Evolutionary conservation across 208 protist species (phyloP).

Genomic region (Trypanosoma boissoni): DNA sequence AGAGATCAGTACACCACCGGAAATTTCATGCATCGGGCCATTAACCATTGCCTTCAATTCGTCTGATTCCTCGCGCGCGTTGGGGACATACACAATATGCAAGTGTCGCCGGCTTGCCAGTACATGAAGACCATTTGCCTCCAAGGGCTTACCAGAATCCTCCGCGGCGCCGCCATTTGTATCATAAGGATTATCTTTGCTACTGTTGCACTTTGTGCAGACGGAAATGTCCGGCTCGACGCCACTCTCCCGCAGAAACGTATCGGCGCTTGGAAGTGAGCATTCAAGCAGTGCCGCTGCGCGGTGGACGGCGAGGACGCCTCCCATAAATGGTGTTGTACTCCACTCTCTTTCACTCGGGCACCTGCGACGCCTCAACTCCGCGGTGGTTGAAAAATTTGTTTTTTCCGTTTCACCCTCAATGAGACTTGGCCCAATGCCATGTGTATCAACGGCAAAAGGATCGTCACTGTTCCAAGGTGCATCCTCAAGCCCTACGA

Average conservation of each 20-base stretch:
- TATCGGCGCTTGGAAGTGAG: slow-evolving; percentile 5
- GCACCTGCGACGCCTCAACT: background rate
- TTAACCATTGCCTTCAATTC: background rate
- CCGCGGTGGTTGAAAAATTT: background rate
- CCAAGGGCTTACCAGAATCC: background rate
- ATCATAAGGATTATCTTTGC: too few relatives aligned
- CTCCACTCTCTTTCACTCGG: background rate
- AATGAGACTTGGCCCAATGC: too few relatives aligned
- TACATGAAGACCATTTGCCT: slow-evolving; percentile 9
- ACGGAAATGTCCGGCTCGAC: background rate
- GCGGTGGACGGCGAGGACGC: background rate
- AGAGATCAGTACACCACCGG: slow-evolving; percentile 14
- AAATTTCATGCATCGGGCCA: background rate
- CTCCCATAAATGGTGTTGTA: slow-evolving; percentile 6
- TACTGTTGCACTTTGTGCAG: too few relatives aligned
- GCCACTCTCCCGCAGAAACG: slow-evolving; percentile 1
- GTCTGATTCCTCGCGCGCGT: background rate
- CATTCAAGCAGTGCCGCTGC: background rate
- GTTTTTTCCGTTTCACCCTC: too few relatives aligned
- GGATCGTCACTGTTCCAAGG: background rate
- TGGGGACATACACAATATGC: slow-evolving; percentile 19
- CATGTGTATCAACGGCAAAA: too few relatives aligned
- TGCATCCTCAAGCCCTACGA: too few relatives aligned
- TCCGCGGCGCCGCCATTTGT: background rate
- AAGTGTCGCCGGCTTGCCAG: slow-evolving; percentile 8